Percentiles rank a stretch among this genome's conserved stretches.
These are phyloP conservation scores for Collybiopsis confluens DNA, from an alignment of 768 basidiomycete genomes.

Conservation along the genomic window DNA sequence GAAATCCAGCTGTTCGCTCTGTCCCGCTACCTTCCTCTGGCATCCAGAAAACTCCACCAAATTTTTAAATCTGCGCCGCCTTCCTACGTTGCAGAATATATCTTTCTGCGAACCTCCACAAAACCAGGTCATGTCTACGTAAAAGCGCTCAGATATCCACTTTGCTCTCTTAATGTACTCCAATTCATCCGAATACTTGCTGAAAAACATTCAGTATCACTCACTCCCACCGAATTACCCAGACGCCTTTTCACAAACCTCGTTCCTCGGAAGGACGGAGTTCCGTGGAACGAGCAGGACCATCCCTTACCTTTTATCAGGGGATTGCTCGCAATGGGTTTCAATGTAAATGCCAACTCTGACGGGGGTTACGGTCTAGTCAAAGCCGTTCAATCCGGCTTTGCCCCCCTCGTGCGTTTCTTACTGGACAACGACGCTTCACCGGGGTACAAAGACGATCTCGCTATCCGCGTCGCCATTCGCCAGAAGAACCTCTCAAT, in stretches of 20 bases:
- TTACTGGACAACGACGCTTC: slow-evolving; percentile 72
- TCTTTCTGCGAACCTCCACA: slow-evolving; percentile 33
- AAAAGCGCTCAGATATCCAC: slow-evolving; percentile 53
- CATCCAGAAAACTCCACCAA: slow-evolving; percentile 47
- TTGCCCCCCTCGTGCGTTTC: slow-evolving; percentile 61
- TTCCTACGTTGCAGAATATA: slow-evolving; percentile 63
- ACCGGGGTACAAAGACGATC: slow-evolving; percentile 51
- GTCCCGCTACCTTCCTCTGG: slow-evolving; percentile 58
- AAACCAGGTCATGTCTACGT: slow-evolving; percentile 30
- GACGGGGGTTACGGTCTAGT: slow-evolving; percentile 80
- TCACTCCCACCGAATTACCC: slow-evolving; percentile 45
- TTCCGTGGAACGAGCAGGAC: slow-evolving; percentile 43
- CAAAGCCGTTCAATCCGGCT: slow-evolving; percentile 66
- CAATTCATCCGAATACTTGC: slow-evolving; percentile 33
- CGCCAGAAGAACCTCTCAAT: slow-evolving; percentile 60
- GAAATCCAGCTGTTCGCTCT: slow-evolving; percentile 71
- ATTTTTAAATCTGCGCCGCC: slow-evolving; percentile 55
- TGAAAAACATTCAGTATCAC: slow-evolving; percentile 24
- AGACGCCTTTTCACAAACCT: slow-evolving; percentile 61
- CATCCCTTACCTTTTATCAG: slow-evolving; percentile 62
- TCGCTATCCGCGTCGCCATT: slow-evolving; percentile 78
- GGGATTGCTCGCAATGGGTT: slow-evolving; percentile 43
- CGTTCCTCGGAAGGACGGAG: slow-evolving; percentile 20
- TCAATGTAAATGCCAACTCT: slow-evolving; percentile 53
- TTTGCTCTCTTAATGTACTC: slow-evolving; percentile 54